Conservation (phyloP, 257 asterid species). For the Plectranthus barbatus region DNA sequence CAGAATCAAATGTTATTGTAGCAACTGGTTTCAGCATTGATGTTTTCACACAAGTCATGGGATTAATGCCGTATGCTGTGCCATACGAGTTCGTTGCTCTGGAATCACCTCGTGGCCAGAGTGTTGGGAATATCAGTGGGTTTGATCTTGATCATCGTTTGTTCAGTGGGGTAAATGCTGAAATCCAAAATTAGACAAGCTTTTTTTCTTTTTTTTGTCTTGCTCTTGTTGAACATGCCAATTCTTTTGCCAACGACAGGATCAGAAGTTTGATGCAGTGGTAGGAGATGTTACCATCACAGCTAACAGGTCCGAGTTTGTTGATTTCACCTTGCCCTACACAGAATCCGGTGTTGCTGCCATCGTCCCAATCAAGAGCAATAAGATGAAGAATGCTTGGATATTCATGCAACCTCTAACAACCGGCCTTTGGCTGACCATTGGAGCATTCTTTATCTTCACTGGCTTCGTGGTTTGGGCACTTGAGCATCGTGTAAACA, state of each 20-base stretch:
- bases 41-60: slow-evolving; percentile 32
- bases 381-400: slow-evolving; percentile 39
- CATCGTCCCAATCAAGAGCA: slow-evolving; percentile 26
- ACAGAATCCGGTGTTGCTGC: slow-evolving; percentile 29
- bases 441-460: slow-evolving; percentile 36
- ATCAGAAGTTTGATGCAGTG: slow-evolving; percentile 28
- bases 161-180: slow-evolving; percentile 12
- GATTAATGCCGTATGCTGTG: slow-evolving; percentile 28
- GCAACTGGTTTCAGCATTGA: slow-evolving; percentile 29
- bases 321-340: slow-evolving; percentile 38
- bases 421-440: slow-evolving; percentile 38
- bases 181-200: too few species aligned
- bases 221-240: not conserved
- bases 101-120: slow-evolving; percentile 1
- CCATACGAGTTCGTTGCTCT: slow-evolving; percentile 26
- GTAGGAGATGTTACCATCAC: slow-evolving; percentile 42
- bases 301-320: slow-evolving; percentile 21
- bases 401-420: slow-evolving; percentile 41
- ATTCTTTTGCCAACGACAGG: not conserved
- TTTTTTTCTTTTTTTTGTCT: not conserved
- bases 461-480: too few species aligned
- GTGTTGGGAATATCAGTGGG: not conserved
- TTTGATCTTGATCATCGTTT: too few species aligned
- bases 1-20: slow-evolving; percentile 14
- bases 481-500: too few species aligned